Conservation (phyloP, 176 grass and related monocot genomes). For the Carex scoparia region DNA sequence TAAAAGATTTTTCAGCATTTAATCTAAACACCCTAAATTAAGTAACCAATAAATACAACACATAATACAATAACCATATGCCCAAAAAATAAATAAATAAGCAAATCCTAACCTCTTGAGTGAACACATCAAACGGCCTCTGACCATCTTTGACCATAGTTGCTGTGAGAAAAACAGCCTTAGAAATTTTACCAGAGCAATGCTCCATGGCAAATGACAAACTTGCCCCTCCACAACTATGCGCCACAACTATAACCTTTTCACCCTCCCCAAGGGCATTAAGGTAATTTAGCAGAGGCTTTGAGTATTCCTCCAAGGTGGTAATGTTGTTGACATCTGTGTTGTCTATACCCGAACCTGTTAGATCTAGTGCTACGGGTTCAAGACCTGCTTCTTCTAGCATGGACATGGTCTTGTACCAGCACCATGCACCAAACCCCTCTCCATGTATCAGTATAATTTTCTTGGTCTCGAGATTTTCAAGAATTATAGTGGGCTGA, state of each 20-base stretch:
- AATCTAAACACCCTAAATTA: not conserved
- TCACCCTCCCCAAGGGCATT: slow-evolving; percentile 38
- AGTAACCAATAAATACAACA: too few relatives aligned
- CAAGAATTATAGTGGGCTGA: slow-evolving; percentile 34
- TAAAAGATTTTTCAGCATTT: not conserved
- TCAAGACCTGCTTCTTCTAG: slow-evolving; percentile 85
- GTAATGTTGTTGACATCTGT: slow-evolving; percentile 74
- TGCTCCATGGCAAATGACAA: slow-evolving; percentile 69
- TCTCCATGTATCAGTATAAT: slow-evolving; percentile 93
- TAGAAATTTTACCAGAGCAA: slow-evolving; percentile 73
- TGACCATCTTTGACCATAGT: slow-evolving; percentile 97
- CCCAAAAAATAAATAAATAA: not conserved
- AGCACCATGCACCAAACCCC: slow-evolving; percentile 99
- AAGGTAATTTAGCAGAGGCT: slow-evolving; percentile 80
- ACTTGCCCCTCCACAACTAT: slow-evolving; percentile 92
- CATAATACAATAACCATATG: too few relatives aligned
- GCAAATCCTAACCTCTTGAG: slow-evolving; percentile 46
- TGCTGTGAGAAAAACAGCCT: slow-evolving; percentile 77
- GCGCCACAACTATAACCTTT: slow-evolving; percentile 78
- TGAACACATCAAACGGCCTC: slow-evolving; percentile 76
- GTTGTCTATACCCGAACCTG: slow-evolving; percentile 79
- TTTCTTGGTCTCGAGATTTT: slow-evolving; percentile 95
- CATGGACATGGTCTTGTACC: slow-evolving; percentile 93
- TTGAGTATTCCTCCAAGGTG: slow-evolving; percentile 80
- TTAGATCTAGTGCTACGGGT: slow-evolving; percentile 82